Conservation (phyloP, 1,139 yeast species). For the Arxiozyma heterogenica region DNA sequence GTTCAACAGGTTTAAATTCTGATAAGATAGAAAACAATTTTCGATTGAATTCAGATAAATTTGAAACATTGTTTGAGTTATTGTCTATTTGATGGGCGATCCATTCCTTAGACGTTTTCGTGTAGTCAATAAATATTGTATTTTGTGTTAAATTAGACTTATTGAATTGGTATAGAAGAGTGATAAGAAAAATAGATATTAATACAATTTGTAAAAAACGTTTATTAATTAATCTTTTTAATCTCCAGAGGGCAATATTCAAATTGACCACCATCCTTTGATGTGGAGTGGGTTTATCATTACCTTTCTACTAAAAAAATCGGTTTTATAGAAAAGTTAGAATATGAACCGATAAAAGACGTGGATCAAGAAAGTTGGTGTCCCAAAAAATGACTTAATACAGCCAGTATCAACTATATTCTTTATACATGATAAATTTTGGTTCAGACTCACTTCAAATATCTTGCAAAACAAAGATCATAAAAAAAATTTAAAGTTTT, state of each 20-base stretch:
- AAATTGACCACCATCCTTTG: neutral
- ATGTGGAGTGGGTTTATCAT: neutral
- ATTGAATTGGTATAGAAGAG: neutral
- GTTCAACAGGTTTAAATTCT: conserved; percentile 7
- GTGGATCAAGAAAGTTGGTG: neutral
- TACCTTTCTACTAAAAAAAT: too few relatives aligned
- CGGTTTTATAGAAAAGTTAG: neutral
- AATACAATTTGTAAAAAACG: neutral
- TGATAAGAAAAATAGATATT: neutral
- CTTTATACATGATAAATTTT: too few relatives aligned
- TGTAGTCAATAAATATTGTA: neutral
- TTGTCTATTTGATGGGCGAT: neutral
- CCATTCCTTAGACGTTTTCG: neutral
- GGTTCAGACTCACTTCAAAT: neutral
- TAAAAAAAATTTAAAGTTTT: too few relatives aligned
- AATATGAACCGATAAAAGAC: neutral
- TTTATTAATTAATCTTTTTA: neutral
- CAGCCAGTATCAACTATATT: too few relatives aligned
- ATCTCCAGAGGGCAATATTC: neutral
- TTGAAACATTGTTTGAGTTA: neutral
- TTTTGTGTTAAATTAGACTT: neutral
- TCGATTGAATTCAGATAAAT: neutral
- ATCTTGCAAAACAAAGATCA: neutral
- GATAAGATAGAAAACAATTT: conserved; percentile 6
- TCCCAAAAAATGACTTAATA: neutral